Evolutionary conservation across 768 basidiomycete genomes (phyloP).

Genomic region (Lentinula aciculospora): DNA sequence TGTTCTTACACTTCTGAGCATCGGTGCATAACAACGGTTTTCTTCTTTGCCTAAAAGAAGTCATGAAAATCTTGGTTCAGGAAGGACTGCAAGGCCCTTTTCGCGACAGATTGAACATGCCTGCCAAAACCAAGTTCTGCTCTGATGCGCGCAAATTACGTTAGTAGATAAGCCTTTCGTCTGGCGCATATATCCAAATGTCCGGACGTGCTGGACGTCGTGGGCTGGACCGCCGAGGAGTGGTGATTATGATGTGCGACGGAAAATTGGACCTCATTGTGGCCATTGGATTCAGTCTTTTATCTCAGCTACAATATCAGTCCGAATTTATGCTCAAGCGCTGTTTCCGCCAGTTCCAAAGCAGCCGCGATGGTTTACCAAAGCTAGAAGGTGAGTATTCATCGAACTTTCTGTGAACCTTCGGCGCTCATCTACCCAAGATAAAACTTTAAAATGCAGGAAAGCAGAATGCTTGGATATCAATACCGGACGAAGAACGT

Average conservation of each 20-base stretch:
- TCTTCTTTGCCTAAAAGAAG: no score
- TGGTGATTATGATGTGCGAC: slow-evolving; percentile 99
- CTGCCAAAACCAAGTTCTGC: slow-evolving; percentile 98
- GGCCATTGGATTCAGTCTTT: slow-evolving; percentile 96
- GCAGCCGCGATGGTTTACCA: slow-evolving; percentile 86
- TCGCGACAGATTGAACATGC: slow-evolving; percentile 98
- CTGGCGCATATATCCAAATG: slow-evolving; percentile 99
- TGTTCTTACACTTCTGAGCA: no score
- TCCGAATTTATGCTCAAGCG: slow-evolving; percentile 98
- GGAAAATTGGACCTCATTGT: slow-evolving; percentile 91
- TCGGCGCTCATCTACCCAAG: no score
- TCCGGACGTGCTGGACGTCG: slow-evolving; percentile 96
- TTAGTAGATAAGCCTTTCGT: slow-evolving; percentile 89
- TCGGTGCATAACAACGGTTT: no score
- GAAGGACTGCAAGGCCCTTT: slow-evolving; percentile 97
- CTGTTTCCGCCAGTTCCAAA: slow-evolving; percentile 99
- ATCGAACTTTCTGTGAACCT: no score
- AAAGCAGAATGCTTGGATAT: no score
- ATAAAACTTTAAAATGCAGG: no score
- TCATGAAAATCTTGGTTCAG: slow-evolving; percentile 98
- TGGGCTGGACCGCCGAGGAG: slow-evolving; percentile 96
- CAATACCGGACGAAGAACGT: no score
- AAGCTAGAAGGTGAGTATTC: slow-evolving; percentile 68
- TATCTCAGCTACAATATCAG: slow-evolving; percentile 99
- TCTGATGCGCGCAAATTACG: slow-evolving; percentile 90